Base-by-base conservation (phyloP, 2,329 filamentous ascomycete genomes). In the Aspergillus sclerotialis region DNA sequence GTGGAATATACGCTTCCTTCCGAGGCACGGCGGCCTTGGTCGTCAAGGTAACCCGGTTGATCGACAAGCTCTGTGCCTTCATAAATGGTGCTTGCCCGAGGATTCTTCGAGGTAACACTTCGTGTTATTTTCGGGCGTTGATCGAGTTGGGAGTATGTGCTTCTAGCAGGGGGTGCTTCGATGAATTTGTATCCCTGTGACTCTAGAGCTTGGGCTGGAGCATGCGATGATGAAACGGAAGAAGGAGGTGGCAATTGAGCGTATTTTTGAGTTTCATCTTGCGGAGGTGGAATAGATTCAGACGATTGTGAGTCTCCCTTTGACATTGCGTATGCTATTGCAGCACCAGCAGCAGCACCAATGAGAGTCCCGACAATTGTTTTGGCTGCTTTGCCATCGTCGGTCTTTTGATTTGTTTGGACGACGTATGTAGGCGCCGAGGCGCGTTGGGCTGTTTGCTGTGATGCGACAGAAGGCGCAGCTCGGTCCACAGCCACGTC, bases 281-380 rank as follows among this genome's bases (percentile, higher is more conserved):
- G 49, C 31, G 39, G 43, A 18, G 50, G 49, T 12, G 47, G 45
- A 21, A 33, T 50, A 18, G 35, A 35, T 5, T 54, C 46, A 7
- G 44, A 47, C 10, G 50, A 38, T 13, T 56, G 44, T 1, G 52
- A 49, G 25, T 83, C 79, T 39, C 72, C 70, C 45, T 75, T 78
- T 43, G 78, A 71, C 66, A 87, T 80, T 14, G 78, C 79, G 60
- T 92, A 94, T 7, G 84, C 82, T 26, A 84, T 68, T 7, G 82
- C 83, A 23, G 81, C 84, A 25, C 83, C 84, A 12, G 84, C 84
- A 11, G 84, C 85, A 19, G 83, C 84, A 28, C 85, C 86, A 31
- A 94, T 70, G 8, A 93, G 68, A 6, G 84, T 82, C 6, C 86
- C 84, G 29, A 92, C 71, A 27, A 89, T 70, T 13, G 77, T 75